Percentiles rank a stretch among this genome's conserved stretches.
These are phyloP conservation scores for Phytophthora citrophthora DNA, from an alignment of 352 stramenopile species.

Conservation along the genomic window DNA sequence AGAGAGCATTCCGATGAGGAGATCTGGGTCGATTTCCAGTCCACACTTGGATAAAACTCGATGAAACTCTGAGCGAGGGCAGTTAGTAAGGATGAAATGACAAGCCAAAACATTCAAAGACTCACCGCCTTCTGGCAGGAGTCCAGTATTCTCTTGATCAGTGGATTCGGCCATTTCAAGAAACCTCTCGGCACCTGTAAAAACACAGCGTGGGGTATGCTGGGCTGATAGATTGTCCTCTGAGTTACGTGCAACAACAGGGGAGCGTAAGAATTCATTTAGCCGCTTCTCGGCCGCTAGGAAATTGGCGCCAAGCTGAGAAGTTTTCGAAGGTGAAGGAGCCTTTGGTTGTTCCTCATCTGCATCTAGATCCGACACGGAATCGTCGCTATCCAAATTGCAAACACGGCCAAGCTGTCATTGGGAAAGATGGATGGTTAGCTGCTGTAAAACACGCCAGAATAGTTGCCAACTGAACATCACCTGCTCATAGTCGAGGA, in stretches of 20 bases:
- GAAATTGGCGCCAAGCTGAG: conserved; percentile 35
- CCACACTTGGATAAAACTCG: conserved; percentile 40
- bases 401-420: conserved; percentile 42
- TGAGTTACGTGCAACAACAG: conserved; percentile 1
- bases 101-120: neutral
- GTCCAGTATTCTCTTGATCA: conserved; percentile 42
- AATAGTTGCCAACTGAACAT: neutral
- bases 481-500: conserved; percentile 65
- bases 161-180: conserved; percentile 50
- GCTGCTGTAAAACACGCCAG: neutral
- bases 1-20: conserved; percentile 54
- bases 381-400: conserved; percentile 63
- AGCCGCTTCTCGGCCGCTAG: conserved; percentile 48
- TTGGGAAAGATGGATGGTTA: neutral
- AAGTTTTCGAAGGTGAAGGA: conserved; percentile 18
- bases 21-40: conserved; percentile 28
- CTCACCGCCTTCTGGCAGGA: conserved; percentile 51
- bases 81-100: too few species aligned
- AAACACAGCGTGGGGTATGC: conserved; percentile 47
- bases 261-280: conserved; percentile 43
- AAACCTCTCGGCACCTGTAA: conserved; percentile 63
- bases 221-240: neutral
- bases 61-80: conserved; percentile 40
- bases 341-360: conserved; percentile 17
- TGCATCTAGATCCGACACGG: conserved; percentile 39